Conservation (phyloP, 2,329 filamentous ascomycete genomes). For the Hymenoscyphus fraxineus region DNA sequence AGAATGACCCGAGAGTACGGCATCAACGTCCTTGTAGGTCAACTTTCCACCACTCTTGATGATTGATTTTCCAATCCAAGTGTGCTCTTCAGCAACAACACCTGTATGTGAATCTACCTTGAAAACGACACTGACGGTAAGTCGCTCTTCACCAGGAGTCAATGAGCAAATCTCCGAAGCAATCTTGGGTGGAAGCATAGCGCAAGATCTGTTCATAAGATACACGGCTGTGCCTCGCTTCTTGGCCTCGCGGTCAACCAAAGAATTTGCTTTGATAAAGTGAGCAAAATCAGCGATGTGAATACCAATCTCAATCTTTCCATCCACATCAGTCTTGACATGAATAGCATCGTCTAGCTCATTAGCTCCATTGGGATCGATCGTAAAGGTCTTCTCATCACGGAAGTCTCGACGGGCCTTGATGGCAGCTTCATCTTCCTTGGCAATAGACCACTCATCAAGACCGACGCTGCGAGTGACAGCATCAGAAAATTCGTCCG, state of each 20-base stretch:
- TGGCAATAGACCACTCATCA: conserved; percentile 83
- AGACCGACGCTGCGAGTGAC: conserved; percentile 89
- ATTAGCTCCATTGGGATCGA: conserved; percentile 82
- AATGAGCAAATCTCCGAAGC: conserved; percentile 86
- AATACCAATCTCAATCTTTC: conserved; percentile 87
- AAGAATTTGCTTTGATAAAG: conserved; percentile 93
- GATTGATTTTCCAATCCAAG: conserved; percentile 90
- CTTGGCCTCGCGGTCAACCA: conserved; percentile 95
- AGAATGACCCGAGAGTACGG: conserved; percentile 63
- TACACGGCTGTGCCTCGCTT: conserved; percentile 97
- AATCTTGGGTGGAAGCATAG: conserved; percentile 84
- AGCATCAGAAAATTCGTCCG: conserved; percentile 95
- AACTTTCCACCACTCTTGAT: conserved; percentile 89
- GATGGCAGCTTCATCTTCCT: conserved; percentile 73
- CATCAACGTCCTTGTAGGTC: conserved; percentile 80
- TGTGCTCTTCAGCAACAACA: conserved; percentile 74
- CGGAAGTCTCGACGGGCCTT: conserved; percentile 85
- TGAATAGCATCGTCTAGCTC: conserved; percentile 93
- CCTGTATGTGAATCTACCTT: conserved; percentile 80
- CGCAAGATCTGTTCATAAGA: conserved; percentile 75
- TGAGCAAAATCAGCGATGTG: conserved; percentile 94
- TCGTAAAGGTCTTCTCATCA: conserved; percentile 81
- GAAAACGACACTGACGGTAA: conserved; percentile 91
- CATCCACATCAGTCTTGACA: conserved; percentile 77
- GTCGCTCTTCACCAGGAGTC: conserved; percentile 78